These are phyloP conservation scores for Lodderomyces jiufengensis DNA, from an alignment of 1,139 yeast genomes.

Conservation along the genomic window DNA sequence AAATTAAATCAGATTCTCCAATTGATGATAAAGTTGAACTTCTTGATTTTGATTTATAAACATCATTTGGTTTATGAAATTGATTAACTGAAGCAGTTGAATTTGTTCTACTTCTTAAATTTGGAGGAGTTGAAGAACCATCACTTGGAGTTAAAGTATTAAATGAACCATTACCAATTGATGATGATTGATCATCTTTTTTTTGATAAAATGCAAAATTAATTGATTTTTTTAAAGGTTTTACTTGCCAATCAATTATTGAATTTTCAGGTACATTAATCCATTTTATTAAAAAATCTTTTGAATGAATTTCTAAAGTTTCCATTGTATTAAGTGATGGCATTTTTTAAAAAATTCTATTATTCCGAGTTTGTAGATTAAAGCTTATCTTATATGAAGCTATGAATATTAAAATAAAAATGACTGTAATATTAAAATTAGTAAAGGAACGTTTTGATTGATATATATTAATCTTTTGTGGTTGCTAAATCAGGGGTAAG, in stretches of 20 bases:
- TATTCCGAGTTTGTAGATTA: too few species aligned
- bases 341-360: neutral
- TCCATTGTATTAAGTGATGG: slow-evolving; percentile 32
- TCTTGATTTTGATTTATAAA: slow-evolving; percentile 34
- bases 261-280: slow-evolving; percentile 69
- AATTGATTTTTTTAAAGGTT: slow-evolving; percentile 82
- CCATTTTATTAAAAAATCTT: slow-evolving; percentile 90
- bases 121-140: slow-evolving; percentile 7
- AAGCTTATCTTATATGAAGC: too few species aligned
- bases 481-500: too few species aligned
- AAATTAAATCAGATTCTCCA: slow-evolving; percentile 35
- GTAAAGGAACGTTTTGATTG: too few species aligned
- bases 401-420: too few species aligned
- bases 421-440: too few species aligned
- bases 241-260: slow-evolving; percentile 72
- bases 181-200: slow-evolving; percentile 21
- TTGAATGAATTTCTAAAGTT: slow-evolving; percentile 83
- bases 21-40: slow-evolving; percentile 32
- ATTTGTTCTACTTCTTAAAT: slow-evolving; percentile 25
- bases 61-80: slow-evolving; percentile 32
- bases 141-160: neutral
- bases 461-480: too few species aligned
- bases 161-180: slow-evolving; percentile 1
- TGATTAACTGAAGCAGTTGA: slow-evolving; percentile 40
- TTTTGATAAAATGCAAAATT: slow-evolving; percentile 58